Evolutionary conservation across 2,329 filamentous ascomycete species (phyloP).

Genomic region (Apiospora arundinis): DNA sequence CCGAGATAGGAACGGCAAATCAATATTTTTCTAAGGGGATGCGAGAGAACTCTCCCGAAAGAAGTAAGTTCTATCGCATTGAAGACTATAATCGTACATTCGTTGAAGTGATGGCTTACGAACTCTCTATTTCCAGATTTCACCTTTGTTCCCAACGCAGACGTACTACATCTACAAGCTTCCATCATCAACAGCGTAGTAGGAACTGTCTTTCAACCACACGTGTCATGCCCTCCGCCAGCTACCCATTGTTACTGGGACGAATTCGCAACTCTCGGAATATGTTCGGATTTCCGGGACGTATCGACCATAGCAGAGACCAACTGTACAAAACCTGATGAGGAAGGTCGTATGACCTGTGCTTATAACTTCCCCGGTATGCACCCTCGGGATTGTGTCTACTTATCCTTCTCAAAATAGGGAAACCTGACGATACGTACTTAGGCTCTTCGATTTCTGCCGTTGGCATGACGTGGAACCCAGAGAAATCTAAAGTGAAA

Average conservation of each 20-base stretch:
- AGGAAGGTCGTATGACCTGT: neutral
- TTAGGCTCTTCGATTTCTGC: neutral
- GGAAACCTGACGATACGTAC: neutral
- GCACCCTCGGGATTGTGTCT: too few relatives aligned
- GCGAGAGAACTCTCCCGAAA: neutral
- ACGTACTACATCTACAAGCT: neutral
- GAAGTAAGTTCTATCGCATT: too few relatives aligned
- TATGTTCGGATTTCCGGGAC: neutral
- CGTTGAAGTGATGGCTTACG: too few relatives aligned
- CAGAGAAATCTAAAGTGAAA: neutral
- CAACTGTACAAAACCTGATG: neutral
- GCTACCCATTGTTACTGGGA: neutral
- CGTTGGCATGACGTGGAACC: neutral
- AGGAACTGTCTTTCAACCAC: neutral
- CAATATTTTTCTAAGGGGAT: constrained; percentile 22
- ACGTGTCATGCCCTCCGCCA: neutral
- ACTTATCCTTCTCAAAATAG: too few relatives aligned
- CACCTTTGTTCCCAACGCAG: neutral
- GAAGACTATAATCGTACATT: neutral
- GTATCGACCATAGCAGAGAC: neutral
- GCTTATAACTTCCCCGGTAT: neutral
- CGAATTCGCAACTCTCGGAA: neutral
- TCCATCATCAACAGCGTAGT: neutral
- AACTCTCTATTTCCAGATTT: too few relatives aligned
- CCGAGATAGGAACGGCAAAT: neutral